Conservation (phyloP, 495 filamentous ascomycete species). For the Xylona heveae region DNA sequence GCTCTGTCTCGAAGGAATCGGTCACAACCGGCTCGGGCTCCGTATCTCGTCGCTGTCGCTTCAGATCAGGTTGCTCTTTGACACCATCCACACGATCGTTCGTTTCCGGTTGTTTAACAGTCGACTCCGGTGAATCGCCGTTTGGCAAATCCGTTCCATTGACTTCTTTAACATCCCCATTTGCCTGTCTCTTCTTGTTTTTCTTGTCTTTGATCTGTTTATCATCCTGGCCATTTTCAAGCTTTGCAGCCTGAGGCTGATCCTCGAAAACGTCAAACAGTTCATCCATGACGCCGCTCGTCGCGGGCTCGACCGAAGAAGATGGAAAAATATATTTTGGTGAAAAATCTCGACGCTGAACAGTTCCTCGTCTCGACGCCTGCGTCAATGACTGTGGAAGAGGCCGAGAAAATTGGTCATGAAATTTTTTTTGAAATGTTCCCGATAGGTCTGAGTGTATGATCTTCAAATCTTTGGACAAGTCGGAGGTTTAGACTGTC, state of each 20-base stretch:
- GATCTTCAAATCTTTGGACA: no score
- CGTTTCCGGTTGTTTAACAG: slow-evolving; percentile 1
- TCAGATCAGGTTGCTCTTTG: slow-evolving; percentile 32
- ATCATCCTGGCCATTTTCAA: slow-evolving; percentile 8
- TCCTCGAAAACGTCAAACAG: slow-evolving; percentile 74
- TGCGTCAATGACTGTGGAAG: no score
- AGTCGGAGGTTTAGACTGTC: no score
- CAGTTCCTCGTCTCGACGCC: no score
- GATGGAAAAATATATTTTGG: no score
- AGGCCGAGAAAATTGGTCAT: no score
- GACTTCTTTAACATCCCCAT: slow-evolving; percentile 43
- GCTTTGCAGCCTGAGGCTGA: slow-evolving; percentile 22
- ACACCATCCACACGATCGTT: slow-evolving; percentile 13
- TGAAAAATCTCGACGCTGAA: no score
- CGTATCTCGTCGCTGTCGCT: slow-evolving; percentile 54
- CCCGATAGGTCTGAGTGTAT: no score
- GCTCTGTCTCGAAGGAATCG: slow-evolving; percentile 89
- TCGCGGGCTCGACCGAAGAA: no score
- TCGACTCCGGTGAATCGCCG: no score
- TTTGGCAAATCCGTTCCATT: slow-evolving; percentile 16
- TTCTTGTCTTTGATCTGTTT: slow-evolving; percentile 33
- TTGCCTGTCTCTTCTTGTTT: slow-evolving; percentile 65
- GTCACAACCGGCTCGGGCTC: slow-evolving; percentile 68
- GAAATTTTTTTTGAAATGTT: no score
- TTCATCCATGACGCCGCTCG: slow-evolving; percentile 45